Evolutionary conservation across 805 yeast genomes (phyloP).

Genomic region (Ascoidea rubescens): DNA sequence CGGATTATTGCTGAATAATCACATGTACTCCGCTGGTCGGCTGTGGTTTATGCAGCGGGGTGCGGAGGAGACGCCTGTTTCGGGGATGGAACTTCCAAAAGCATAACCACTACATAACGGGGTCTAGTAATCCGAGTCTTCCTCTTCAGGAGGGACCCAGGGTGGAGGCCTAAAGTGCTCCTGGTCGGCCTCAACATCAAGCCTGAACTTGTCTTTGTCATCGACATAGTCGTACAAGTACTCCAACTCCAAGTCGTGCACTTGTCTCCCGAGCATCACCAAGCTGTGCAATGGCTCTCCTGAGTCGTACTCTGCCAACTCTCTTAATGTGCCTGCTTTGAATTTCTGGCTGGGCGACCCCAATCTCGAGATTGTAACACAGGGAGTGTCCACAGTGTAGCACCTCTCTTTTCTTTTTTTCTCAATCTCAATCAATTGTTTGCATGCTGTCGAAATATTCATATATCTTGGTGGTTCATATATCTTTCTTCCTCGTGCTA

Average conservation of each 20-base stretch:
- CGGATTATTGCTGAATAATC: no score
- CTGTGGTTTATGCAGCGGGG: no score
- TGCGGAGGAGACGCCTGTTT: no score
- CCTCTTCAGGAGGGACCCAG: no score
- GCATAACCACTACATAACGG: no score
- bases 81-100: no score
- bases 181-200: slow-evolving; percentile 37
- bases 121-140: no score
- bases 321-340: slow-evolving; percentile 71
- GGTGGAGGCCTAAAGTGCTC: no score
- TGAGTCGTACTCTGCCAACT: slow-evolving; percentile 70
- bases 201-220: slow-evolving; percentile 34
- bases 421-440: slow-evolving; percentile 80
- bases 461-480: slow-evolving; percentile 97
- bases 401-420: slow-evolving; percentile 63
- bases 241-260: slow-evolving; percentile 86
- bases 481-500: slow-evolving; percentile 83
- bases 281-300: slow-evolving; percentile 94
- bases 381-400: slow-evolving; percentile 79
- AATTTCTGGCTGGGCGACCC: slow-evolving; percentile 78
- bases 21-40: no score
- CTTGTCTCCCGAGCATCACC: slow-evolving; percentile 82
- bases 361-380: slow-evolving; percentile 82
- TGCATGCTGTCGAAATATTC: slow-evolving; percentile 82
- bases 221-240: slow-evolving; percentile 67